phyloP scores from a whole-genome alignment of 805 yeast species.

The Saccharomyces eubayanus region DNA sequence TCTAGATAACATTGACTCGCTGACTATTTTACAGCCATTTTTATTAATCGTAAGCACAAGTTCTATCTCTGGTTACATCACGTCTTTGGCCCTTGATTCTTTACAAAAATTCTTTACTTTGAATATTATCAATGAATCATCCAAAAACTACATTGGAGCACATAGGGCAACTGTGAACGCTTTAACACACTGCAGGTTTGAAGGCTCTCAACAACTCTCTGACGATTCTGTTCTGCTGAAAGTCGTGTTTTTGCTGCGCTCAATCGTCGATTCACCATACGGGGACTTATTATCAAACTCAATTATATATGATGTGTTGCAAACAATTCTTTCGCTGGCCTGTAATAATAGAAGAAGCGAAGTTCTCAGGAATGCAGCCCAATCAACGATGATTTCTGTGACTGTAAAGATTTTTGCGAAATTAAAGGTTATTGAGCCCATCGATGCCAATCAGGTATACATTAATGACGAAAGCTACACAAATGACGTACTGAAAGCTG shows the following conservation, averaged over 20 bases:
- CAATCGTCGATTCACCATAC: constrained; percentile 53
- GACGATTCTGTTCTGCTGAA: constrained; percentile 87
- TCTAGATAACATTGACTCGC: constrained; percentile 53
- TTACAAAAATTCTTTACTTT: constrained; percentile 65
- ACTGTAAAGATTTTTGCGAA: constrained; percentile 59
- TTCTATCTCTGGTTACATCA: constrained; percentile 76
- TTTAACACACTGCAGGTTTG: constrained; percentile 88
- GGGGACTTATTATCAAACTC: constrained; percentile 68
- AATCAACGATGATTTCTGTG: constrained; percentile 62
- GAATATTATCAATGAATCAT: constrained; percentile 48
- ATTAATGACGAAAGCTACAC: constrained; percentile 43
- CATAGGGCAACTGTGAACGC: constrained; percentile 42
- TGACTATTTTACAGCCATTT: constrained; percentile 79
- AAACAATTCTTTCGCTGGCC: constrained; percentile 81
- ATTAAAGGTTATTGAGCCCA: constrained; percentile 46
- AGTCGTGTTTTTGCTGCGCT: constrained; percentile 67
- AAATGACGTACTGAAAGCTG: constrained; percentile 46
- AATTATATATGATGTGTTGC: constrained; percentile 74
- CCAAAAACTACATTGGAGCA: constrained; percentile 55
- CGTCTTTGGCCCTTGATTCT: constrained; percentile 71
- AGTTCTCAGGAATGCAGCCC: constrained; percentile 78
- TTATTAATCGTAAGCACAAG: constrained; percentile 75
- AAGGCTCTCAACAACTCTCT: constrained; percentile 84
- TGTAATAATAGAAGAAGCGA: constrained; percentile 88
- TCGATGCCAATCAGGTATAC: constrained; percentile 30